phyloP scores from a whole-genome alignment of 2,329 filamentous ascomycete genomes.

The Pseudonectria foliicola region DNA sequence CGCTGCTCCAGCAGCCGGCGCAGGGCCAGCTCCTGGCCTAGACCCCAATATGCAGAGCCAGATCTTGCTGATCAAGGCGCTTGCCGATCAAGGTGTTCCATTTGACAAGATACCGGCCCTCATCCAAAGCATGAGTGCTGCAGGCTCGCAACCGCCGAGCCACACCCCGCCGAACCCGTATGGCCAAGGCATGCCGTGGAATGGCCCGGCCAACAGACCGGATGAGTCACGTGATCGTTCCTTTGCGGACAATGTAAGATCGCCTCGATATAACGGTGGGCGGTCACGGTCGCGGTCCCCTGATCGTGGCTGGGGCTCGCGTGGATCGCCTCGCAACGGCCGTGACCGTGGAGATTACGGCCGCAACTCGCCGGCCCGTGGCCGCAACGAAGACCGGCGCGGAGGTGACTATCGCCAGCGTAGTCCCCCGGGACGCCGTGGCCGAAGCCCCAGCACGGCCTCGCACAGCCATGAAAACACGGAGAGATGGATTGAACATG shows the following conservation, averaged over 20 bases:
- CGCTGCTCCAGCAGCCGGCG: conserved; percentile 18
- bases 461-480: conserved; percentile 27
- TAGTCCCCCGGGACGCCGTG: conserved; percentile 66
- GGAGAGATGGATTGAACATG: conserved; percentile 72
- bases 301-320: conserved; percentile 62
- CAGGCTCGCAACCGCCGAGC: conserved; percentile 31
- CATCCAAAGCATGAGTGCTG: conserved; percentile 44
- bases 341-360: conserved; percentile 67
- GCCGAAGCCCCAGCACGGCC: conserved; percentile 52
- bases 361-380: conserved; percentile 57
- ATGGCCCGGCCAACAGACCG: conserved; percentile 20
- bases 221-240: conserved; percentile 49
- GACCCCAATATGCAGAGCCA: conserved; percentile 60
- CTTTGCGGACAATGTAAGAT: conserved; percentile 53
- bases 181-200: conserved; percentile 27
- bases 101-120: conserved; percentile 66
- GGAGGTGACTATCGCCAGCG: conserved; percentile 77
- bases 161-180: conserved; percentile 38
- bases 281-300: conserved; percentile 77
- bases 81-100: conserved; percentile 68
- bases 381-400: conserved; percentile 50
- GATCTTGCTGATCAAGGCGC: conserved; percentile 65
- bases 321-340: conserved; percentile 56
- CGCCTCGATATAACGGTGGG: conserved; percentile 50
- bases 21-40: conserved; percentile 28